These are phyloP conservation scores for Botrytis deweyae DNA, from an alignment of 2,329 filamentous ascomycete genomes.

Conservation along the genomic window DNA sequence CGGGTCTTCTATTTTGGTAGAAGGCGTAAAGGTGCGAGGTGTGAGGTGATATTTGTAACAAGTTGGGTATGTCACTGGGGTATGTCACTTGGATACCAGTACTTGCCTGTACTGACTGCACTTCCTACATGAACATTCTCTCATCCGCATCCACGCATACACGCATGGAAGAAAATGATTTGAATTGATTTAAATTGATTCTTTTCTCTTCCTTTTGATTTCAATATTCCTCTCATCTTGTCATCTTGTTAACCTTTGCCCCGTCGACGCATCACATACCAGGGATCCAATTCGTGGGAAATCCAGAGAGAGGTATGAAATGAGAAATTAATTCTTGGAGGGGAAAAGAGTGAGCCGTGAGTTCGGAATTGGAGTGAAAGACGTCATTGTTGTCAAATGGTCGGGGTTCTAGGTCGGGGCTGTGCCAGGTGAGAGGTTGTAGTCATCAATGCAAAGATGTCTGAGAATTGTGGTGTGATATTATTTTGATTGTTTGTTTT, in stretches of 20 bases:
- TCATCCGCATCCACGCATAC: background rate
- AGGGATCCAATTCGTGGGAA: slow-evolving; percentile 4
- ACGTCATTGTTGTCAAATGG: background rate
- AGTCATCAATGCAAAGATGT: background rate
- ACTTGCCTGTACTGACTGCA: background rate
- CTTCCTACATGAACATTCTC: background rate
- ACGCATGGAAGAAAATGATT: background rate
- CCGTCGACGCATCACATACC: background rate
- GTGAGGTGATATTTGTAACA: background rate
- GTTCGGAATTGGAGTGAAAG: background rate
- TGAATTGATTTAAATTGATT: background rate
- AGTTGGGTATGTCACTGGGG: background rate
- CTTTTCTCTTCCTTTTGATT: background rate
- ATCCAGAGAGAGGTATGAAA: background rate
- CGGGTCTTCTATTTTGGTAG: background rate
- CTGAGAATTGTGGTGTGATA: background rate
- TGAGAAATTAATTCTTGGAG: background rate
- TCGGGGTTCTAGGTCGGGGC: background rate
- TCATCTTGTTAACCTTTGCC: background rate
- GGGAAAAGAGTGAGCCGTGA: background rate
- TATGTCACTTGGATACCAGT: background rate
- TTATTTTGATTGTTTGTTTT: background rate
- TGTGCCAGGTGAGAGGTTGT: background rate
- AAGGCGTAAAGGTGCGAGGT: background rate
- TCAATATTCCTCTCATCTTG: background rate